Evolutionary conservation across 2,329 filamentous ascomycete species (phyloP).

Genomic region (Apiospora koreana): DNA sequence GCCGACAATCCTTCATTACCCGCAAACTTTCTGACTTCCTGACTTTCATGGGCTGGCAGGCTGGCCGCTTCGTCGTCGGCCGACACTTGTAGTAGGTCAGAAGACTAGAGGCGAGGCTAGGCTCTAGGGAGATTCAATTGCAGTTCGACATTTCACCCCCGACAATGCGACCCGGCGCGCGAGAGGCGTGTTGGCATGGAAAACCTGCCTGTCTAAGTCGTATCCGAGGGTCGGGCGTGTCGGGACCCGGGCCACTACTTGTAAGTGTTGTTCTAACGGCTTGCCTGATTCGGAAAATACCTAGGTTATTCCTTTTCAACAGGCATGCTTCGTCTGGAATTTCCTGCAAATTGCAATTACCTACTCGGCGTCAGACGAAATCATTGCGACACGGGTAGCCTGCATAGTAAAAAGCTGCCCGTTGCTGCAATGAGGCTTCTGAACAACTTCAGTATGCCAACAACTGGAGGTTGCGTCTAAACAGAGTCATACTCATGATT

Average conservation of each 20-base stretch:
- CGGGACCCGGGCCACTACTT: not conserved
- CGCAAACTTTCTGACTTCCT: not conserved
- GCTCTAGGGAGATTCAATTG: not conserved
- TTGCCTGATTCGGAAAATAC: not conserved
- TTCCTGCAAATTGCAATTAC: not conserved
- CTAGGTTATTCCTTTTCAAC: not conserved
- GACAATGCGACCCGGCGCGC: conserved; percentile 5
- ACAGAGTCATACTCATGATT: not conserved
- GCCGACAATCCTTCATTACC: conserved; percentile 1
- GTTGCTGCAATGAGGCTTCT: not conserved
- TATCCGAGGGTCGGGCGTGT: not conserved
- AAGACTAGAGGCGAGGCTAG: not conserved
- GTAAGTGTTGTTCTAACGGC: not conserved
- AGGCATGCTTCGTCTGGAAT: not conserved
- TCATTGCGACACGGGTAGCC: not conserved
- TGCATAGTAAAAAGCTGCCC: not conserved
- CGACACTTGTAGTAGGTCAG: not conserved
- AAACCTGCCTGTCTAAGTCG: not conserved
- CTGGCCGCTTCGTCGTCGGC: not conserved
- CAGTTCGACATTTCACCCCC: not conserved
- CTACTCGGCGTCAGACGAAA: not conserved
- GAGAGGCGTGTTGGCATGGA: not conserved
- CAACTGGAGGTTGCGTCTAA: not conserved
- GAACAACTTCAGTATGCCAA: not conserved
- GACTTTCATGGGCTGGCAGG: not conserved